Conservation (phyloP, 306 rosid species). For the Sicyos edulis region DNA sequence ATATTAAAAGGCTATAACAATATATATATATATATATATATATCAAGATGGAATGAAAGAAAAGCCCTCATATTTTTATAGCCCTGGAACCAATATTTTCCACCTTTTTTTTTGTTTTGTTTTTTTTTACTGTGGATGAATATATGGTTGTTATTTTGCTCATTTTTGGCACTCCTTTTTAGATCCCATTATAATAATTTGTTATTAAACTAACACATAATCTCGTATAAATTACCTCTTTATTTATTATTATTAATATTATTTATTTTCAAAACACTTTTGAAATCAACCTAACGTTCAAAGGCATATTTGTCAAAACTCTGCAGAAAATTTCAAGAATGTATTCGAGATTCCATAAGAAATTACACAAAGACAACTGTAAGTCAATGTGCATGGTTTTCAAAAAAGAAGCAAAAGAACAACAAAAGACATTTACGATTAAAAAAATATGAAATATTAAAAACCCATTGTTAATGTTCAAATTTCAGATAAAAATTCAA, state of each 20-base stretch:
- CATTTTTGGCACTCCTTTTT: not conserved
- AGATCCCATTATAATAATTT: not conserved
- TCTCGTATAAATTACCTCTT: not conserved
- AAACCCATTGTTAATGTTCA: not conserved
- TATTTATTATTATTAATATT: not conserved
- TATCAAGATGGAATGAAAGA: too few relatives aligned
- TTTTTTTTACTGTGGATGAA: too few relatives aligned
- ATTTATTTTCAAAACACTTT: not conserved
- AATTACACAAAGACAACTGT: not conserved
- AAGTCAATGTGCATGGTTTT: not conserved
- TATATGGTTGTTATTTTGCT: too few relatives aligned
- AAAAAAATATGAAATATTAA: not conserved
- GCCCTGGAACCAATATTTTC: too few relatives aligned
- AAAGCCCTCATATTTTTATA: too few relatives aligned
- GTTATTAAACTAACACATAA: not conserved
- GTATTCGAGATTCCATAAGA: not conserved
- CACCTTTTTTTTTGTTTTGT: too few relatives aligned
- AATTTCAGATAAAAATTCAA: not conserved
- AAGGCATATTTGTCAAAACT: not conserved
- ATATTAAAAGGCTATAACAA: too few relatives aligned
- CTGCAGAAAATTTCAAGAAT: not conserved
- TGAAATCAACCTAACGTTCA: not conserved
- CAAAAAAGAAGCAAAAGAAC: constrained; percentile 2
- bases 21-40: too few relatives aligned
- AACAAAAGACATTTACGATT: not conserved